phyloP scores from a whole-genome alignment of 2,329 filamentous ascomycete genomes.

The Sporothrix curviconia region DNA sequence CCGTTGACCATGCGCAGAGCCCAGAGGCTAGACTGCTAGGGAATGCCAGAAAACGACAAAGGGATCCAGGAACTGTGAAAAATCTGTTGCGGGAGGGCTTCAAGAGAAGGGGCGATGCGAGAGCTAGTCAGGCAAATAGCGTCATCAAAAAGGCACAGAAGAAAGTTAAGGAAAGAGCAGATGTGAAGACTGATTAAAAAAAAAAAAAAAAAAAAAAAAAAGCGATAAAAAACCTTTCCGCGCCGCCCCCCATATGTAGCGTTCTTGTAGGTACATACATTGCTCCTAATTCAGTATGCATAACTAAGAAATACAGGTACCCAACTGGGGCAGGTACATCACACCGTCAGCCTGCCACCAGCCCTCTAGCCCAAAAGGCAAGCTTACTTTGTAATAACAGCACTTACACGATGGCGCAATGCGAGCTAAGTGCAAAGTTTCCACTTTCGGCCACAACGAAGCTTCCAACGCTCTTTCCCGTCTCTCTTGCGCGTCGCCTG shows the following conservation, averaged over 20 bases:
- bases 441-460: conserved; percentile 8
- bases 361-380: neutral
- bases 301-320: neutral
- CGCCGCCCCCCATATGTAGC: neutral
- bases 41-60: too few species aligned
- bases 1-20: too few species aligned
- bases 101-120: too few species aligned
- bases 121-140: too few species aligned
- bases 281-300: too few species aligned
- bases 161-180: neutral
- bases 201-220: neutral
- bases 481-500: neutral
- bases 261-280: neutral
- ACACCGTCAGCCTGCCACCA: neutral
- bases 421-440: conserved; percentile 18
- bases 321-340: neutral
- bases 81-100: too few species aligned
- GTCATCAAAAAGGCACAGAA: too few species aligned
- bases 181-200: neutral
- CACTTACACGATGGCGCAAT: conserved; percentile 21
- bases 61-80: too few species aligned
- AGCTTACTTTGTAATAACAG: conserved; percentile 7
- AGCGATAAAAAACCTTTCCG: conserved; percentile 1
- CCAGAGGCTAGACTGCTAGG: too few species aligned
- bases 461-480: conserved; percentile 3